These are phyloP conservation scores for Calocera cornea DNA, from an alignment of 768 basidiomycete genomes.

Conservation along the genomic window DNA sequence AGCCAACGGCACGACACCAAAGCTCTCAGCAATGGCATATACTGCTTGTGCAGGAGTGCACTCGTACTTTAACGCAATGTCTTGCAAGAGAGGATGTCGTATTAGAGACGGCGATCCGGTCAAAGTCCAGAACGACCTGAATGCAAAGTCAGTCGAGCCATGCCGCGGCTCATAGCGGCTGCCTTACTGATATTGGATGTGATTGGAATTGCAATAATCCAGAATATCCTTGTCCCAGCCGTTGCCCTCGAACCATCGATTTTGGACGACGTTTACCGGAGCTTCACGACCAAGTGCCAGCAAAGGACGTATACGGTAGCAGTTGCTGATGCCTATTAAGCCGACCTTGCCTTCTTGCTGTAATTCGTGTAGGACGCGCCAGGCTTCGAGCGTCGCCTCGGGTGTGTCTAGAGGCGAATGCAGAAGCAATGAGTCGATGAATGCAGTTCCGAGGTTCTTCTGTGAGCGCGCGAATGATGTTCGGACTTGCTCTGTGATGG, in stretches of 20 bases:
- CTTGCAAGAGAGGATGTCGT: slow-evolving; percentile 32
- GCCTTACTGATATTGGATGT: slow-evolving; percentile 57
- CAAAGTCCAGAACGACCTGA: slow-evolving; percentile 81
- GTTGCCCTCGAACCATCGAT: slow-evolving; percentile 75
- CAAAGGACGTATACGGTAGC: slow-evolving; percentile 49
- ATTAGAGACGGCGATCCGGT: slow-evolving; percentile 59
- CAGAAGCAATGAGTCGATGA: slow-evolving; percentile 65
- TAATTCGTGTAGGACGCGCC: slow-evolving; percentile 44
- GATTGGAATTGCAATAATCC: slow-evolving; percentile 47
- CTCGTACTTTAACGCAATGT: slow-evolving; percentile 33
- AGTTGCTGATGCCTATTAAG: slow-evolving; percentile 63
- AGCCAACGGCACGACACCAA: slow-evolving; percentile 56
- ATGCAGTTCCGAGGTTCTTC: slow-evolving; percentile 51
- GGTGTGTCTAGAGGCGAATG: slow-evolving; percentile 57
- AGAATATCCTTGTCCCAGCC: slow-evolving; percentile 56
- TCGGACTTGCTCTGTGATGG: slow-evolving; percentile 45
- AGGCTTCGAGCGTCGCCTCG: slow-evolving; percentile 53
- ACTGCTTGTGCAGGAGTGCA: slow-evolving; percentile 53
- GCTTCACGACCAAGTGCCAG: slow-evolving; percentile 38
- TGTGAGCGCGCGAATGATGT: slow-evolving; percentile 53
- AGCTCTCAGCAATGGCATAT: slow-evolving; percentile 53
- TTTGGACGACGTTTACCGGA: slow-evolving; percentile 59
- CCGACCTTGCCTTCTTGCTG: slow-evolving; percentile 52
- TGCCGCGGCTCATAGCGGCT: neutral
- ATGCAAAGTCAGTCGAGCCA: neutral